Conservation (phyloP, 2,329 filamentous ascomycete genomes). For the Monosporascus sp. region DNA sequence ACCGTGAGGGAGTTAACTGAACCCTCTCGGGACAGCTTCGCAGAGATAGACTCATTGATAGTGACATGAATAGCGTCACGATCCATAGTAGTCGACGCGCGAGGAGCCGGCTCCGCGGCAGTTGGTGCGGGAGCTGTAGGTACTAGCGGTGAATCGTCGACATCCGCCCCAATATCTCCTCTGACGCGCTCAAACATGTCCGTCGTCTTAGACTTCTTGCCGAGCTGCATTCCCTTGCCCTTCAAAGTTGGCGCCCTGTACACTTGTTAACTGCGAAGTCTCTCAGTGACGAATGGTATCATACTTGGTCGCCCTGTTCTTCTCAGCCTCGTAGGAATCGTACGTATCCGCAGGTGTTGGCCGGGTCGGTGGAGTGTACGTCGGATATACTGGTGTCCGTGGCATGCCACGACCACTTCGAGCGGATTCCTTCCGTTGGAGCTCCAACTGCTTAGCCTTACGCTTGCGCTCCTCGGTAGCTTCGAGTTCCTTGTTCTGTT, state of each 20-base stretch:
- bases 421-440: slow-evolving; percentile 95
- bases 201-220: slow-evolving; percentile 96
- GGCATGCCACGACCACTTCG: slow-evolving; percentile 65
- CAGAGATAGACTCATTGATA: slow-evolving; percentile 83
- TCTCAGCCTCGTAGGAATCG: slow-evolving; percentile 93
- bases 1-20: slow-evolving; percentile 80
- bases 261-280: slow-evolving; percentile 16
- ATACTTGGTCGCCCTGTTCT: slow-evolving; percentile 86
- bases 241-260: slow-evolving; percentile 61
- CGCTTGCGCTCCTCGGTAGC: slow-evolving; percentile 97
- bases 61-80: slow-evolving; percentile 84
- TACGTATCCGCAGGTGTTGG: slow-evolving; percentile 75
- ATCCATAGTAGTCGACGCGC: slow-evolving; percentile 62
- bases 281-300: slow-evolving; percentile 18
- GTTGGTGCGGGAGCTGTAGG: slow-evolving; percentile 42
- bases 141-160: slow-evolving; percentile 71
- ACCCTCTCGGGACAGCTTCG: slow-evolving; percentile 83
- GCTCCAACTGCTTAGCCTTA: slow-evolving; percentile 96
- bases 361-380: slow-evolving; percentile 76
- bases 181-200: slow-evolving; percentile 97
- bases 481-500: slow-evolving; percentile 94
- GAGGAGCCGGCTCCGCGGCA: slow-evolving; percentile 49
- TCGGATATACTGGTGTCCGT: slow-evolving; percentile 77
- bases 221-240: slow-evolving; percentile 97
- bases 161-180: slow-evolving; percentile 82